These are phyloP conservation scores for Cystobasidium ongulense DNA, from an alignment of 768 basidiomycete species.

Conservation along the genomic window DNA sequence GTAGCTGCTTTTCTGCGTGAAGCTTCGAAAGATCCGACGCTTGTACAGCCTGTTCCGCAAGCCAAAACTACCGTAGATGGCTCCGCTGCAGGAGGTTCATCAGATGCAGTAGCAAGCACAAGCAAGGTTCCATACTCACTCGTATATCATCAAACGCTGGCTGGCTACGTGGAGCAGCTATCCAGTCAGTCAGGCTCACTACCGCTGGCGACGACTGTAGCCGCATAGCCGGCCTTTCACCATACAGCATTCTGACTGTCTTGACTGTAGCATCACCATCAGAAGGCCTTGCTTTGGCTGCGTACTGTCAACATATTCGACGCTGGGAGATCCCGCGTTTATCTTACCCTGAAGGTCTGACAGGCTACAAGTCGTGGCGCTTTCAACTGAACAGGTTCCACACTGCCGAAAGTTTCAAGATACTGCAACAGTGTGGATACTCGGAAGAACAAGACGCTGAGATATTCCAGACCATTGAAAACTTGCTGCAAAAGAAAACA, in stretches of 20 bases:
- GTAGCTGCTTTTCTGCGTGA: constrained; percentile 1
- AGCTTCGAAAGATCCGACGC: background rate
- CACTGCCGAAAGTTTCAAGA: background rate
- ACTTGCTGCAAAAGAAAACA: constrained; percentile 26
- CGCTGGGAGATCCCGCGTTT: constrained; percentile 26
- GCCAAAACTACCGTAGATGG: constrained; percentile 4
- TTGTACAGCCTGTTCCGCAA: constrained; percentile 2
- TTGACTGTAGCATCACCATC: background rate
- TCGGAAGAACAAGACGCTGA: background rate
- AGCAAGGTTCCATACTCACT: constrained; percentile 16
- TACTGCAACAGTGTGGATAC: background rate
- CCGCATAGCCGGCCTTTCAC: background rate
- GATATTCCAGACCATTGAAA: constrained; percentile 3
- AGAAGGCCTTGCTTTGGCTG: constrained; percentile 4
- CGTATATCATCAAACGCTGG: constrained; percentile 14
- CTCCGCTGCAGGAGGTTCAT: background rate
- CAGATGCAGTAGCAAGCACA: background rate
- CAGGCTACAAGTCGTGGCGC: constrained; percentile 30
- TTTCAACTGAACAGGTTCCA: constrained; percentile 28
- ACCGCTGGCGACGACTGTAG: background rate
- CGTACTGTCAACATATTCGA: constrained; percentile 14
- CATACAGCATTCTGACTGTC: background rate
- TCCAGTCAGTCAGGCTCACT: background rate
- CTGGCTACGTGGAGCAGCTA: background rate
- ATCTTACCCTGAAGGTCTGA: constrained; percentile 23